phyloP scores from a whole-genome alignment of 83 land plant species.

The Thuja plicata region DNA sequence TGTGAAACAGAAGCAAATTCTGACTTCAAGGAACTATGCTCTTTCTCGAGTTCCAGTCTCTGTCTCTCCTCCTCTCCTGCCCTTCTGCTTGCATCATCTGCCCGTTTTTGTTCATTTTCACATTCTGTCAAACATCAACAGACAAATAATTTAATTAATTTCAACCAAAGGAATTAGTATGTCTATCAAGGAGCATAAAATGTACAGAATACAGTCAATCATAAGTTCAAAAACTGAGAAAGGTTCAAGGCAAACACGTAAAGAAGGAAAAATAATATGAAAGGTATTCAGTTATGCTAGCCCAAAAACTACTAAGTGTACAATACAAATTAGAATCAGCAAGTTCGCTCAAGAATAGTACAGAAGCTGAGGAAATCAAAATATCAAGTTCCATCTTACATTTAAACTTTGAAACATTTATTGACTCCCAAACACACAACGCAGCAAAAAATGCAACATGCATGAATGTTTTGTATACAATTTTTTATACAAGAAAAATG shows the following conservation, averaged over 20 bases:
- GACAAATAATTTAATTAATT: background rate
- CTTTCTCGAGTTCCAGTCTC: conserved; percentile 8
- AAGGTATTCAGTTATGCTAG: background rate
- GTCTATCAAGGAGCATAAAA: background rate
- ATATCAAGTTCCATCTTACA: background rate
- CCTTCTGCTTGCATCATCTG: conserved; percentile 2
- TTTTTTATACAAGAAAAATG: background rate
- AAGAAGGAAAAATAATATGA: background rate
- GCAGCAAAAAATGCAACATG: background rate
- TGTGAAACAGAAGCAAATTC: conserved; percentile 6
- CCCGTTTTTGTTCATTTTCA: conserved; percentile 14
- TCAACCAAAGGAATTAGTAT: background rate
- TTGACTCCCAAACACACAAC: background rate
- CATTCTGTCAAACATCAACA: background rate
- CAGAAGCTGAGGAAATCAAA: background rate
- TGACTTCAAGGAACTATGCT: background rate
- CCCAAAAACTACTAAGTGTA: background rate
- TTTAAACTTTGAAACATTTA: background rate
- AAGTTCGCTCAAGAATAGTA: background rate
- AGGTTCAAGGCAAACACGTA: background rate
- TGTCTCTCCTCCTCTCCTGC: conserved; percentile 7
- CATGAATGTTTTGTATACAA: background rate
- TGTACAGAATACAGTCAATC: background rate
- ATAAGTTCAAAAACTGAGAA: background rate
- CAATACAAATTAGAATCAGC: background rate